Evolutionary conservation across 2,329 filamentous ascomycete genomes (phyloP), one percentile per base, ranked within the genome.

Genomic region (Neonectria magnoliae): DNA sequence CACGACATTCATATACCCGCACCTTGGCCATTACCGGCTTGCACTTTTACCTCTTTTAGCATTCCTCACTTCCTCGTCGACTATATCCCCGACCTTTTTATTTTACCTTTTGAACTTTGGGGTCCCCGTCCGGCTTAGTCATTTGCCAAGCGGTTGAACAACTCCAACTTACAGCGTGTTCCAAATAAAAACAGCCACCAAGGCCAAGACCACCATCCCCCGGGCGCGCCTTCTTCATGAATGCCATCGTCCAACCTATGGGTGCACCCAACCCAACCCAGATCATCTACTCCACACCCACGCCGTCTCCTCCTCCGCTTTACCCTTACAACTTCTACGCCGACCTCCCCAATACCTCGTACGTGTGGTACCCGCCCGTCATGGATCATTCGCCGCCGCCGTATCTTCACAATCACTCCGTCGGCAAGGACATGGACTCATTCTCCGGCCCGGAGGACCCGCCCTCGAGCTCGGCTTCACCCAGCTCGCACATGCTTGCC

Each of bases 391-490:
- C 51, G 47, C 61, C 64, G 38, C 56, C 62, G 6, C 63, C 47
- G 18, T 54, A 67, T 18, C 68, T 58, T 9, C 61, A 54, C 16
- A 20, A n/a, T 1, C 54, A 29, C 25, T 47, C 59, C 11, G 25
- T 65, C 13, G 51, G 52, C 18, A 72, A 59, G 42, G 68, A 71
- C 42, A 45, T 55, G 22, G 69, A 73, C 29, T 9, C 55, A 1
- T 62, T 69, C 47, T 66, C 66, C 8, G 61, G 57, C 2, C 22
- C 63, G 1, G 64, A 73, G 29, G 72, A 71, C 22, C 50, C 64
- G 27, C 59, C 66, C 10, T 71, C 69, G 38, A 71, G 66, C 29
- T 73, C 72, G 9, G 64, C 68, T 10, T 78, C 74, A 13, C 68
- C 71, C 52, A 73, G 71, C 20, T 73, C 71, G 31, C 64, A 63